Evolutionary conservation across 768 basidiomycete species (phyloP), one percentile per base, ranked within the genome.

Genomic region (Serendipita sp.): DNA sequence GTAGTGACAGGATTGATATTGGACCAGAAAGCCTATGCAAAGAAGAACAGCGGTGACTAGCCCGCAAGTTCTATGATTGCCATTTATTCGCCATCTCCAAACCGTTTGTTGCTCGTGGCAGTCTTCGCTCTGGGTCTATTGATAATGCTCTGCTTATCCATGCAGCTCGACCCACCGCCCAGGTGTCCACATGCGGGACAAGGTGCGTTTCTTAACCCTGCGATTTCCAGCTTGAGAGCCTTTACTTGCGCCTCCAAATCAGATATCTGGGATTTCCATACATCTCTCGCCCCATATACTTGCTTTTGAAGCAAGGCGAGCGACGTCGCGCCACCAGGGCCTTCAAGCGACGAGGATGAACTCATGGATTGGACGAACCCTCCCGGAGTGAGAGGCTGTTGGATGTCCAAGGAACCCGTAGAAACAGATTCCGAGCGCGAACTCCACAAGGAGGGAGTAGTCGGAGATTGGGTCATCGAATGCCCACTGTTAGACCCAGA

Each of bases 221-320:
- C 83, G 38, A 91, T 71, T 71, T 90, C 86, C 18, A 80, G 77
- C 67, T 86, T 84, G 65, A 91, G 75, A 71, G 85, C 84, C 56
- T 81, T 80, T 51, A 91, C 80, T 71, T 87, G 85, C 11, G 81
- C 80, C 70, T 87, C 87, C 62, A 91, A 75, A 70, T 89, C 88
- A 84, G 80, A 83, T 62, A 89, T 79, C 66, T 86, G 84, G 65
- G 77, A 80, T 69, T 88, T 85, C 85, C 85, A 89, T 23, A 80
- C 80, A 68, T 79, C 78, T 64, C 84, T 83, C 30, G 83, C 74
- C 7, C 76, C 75, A 44, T 74, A 70, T 44, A 89, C 75, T 71
- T 88, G 83, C 36, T 86, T 82, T 69, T 84, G 86, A 41, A 88
- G 73, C 18, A 77, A 74, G 66, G 78, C 77, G 44, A 86, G 76